A percentile compares a stretch with the other conserved stretches of the same genome.
Evolutionary conservation across 75 land plant genomes (phyloP).

Genomic region (Larix kaempferi): DNA sequence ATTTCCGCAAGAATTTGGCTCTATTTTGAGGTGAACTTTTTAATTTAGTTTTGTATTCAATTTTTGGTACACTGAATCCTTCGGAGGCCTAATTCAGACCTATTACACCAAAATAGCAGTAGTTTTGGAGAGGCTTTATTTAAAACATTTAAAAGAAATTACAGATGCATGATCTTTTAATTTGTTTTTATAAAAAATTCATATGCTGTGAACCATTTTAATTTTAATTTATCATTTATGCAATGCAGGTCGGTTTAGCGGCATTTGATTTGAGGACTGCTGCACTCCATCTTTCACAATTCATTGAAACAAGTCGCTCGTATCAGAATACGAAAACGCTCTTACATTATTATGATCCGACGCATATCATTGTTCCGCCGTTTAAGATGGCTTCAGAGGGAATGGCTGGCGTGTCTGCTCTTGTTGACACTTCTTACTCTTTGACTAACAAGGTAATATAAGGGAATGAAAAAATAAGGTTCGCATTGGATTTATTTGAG

Average conservation of each 20-base stretch:
- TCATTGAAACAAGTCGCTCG: constrained; percentile 95
- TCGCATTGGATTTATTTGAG: background rate
- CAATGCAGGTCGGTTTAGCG: constrained; percentile 88
- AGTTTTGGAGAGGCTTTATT: no score
- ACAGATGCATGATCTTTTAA: no score
- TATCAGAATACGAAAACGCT: constrained; percentile 92
- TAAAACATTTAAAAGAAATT: no score
- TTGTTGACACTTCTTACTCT: constrained; percentile 51
- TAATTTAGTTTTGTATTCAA: no score
- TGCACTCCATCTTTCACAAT: constrained; percentile 91
- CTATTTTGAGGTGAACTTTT: no score
- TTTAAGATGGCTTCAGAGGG: constrained; percentile 66
- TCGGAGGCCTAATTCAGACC: background rate
- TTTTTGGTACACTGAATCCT: no score
- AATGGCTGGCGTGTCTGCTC: constrained; percentile 71
- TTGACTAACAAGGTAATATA: constrained; percentile 52
- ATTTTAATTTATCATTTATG: background rate
- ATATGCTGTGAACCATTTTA: background rate
- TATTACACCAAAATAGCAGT: no score
- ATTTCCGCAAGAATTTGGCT: background rate
- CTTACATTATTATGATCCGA: constrained; percentile 86
- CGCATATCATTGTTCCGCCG: constrained; percentile 77
- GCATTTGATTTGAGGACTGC: constrained; percentile 96
- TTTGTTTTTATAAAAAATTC: no score
- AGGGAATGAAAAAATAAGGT: background rate